These are phyloP conservation scores for Chalciporus sphaerocephalus DNA, from an alignment of 768 basidiomycete genomes.

Conservation along the genomic window DNA sequence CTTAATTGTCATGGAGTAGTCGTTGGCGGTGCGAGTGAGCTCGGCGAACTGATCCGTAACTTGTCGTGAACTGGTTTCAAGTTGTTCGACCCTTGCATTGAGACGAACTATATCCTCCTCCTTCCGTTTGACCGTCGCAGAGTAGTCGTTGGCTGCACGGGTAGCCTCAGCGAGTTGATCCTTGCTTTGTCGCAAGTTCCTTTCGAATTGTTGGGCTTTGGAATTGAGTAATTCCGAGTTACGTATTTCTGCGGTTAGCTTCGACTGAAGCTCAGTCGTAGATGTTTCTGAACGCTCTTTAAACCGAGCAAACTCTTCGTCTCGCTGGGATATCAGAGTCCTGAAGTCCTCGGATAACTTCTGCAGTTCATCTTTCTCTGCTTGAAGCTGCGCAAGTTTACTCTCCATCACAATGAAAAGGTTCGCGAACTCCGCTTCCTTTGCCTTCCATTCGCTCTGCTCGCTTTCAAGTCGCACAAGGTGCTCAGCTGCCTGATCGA, in stretches of 20 bases:
- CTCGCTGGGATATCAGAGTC: conserved; percentile 64
- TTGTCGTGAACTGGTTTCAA: conserved; percentile 68
- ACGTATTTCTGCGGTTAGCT: conserved; percentile 59
- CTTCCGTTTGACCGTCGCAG: too few species aligned
- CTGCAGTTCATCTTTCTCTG: conserved; percentile 57
- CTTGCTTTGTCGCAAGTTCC: conserved; percentile 64
- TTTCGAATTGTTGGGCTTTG: conserved; percentile 60
- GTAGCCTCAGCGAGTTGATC: conserved; percentile 43
- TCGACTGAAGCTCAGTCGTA: conserved; percentile 65
- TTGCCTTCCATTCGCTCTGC: conserved; percentile 58
- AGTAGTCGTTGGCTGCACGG: too few species aligned
- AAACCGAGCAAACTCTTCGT: conserved; percentile 69
- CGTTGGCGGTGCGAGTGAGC: too few species aligned
- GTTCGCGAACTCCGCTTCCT: conserved; percentile 61
- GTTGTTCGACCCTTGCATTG: conserved; percentile 51
- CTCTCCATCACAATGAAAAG: conserved; percentile 55
- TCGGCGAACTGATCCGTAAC: conserved; percentile 56
- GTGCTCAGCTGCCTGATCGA: conserved; percentile 83
- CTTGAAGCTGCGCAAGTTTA: conserved; percentile 54
- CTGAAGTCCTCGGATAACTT: conserved; percentile 67
- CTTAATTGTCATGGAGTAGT: too few species aligned
- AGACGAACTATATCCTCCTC: conserved; percentile 18
- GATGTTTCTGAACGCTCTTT: conserved; percentile 71
- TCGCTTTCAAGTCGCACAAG: conserved; percentile 77
- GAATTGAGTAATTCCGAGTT: conserved; percentile 57